Evolutionary conservation across 108 stramenopile genomes (phyloP), one percentile per base, ranked within the genome.

Genomic region (Fragilaria radians): DNA sequence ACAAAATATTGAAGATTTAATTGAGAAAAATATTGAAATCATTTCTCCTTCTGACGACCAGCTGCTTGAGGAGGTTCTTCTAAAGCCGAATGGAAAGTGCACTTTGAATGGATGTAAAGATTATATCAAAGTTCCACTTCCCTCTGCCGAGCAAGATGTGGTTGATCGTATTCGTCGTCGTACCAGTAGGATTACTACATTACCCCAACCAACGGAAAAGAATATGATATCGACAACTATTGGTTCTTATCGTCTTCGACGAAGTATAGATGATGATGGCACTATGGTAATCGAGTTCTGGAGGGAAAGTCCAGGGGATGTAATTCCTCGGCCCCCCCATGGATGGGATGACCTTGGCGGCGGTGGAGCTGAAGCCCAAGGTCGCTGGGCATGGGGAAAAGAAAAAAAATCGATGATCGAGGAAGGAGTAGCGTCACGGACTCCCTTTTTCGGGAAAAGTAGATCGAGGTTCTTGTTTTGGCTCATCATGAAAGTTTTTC

Each of bases 311-410:
- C 45, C 62, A 32, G 88, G 84, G 7, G 69, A 68, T 1, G 61
- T 74, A 36, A 87, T 94, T 60, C 63, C 85, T 11, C 72, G 92
- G 19, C 92, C 92, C 1, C 92, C 92, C 4, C 85, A 89, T 70
- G 92, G 88, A 18, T 94, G 92, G 92, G 92, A 94, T 61, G 88
- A 94, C 59, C 79, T 94, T 26, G 86, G 82, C 47, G 81, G 67
- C 31, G 92, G 89, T 7, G 87, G 87, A 25, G 84, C 92, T 19
- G 80, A 68, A 57, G 81, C 78, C 7, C 88, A 94, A 63, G 88
- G 88, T 25, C 70, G 92, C 36, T 94, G 92, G 92, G 85, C 85
- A 19, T 94, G 82, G 81, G 81, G 74, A 4, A 68, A 69, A 31
- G 91, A 93, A 51, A 73, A 72, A 30, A 68, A 77, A 32, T 93